These are phyloP conservation scores for Trypanosoma vivax DNA, from an alignment of 208 protist genomes.

Conservation along the genomic window DNA sequence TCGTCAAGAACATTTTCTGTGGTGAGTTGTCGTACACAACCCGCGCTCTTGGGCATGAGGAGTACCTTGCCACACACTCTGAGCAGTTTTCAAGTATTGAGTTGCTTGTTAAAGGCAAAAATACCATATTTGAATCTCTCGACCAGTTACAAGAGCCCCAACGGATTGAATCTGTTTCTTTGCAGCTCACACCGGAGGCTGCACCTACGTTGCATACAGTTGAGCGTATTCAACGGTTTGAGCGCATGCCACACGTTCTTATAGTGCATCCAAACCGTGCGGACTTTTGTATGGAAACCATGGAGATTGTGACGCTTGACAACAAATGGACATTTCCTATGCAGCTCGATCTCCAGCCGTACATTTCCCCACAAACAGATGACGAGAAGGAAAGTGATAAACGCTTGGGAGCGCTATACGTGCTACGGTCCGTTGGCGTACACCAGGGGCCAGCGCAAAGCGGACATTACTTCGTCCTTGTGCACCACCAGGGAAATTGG, in stretches of 20 bases:
- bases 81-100: constrained; percentile 87
- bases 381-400: constrained; percentile 22
- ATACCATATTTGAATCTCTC: constrained; percentile 72
- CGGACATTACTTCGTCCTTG: constrained; percentile 89
- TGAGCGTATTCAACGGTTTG: constrained; percentile 66
- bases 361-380: constrained; percentile 36
- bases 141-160: constrained; percentile 52
- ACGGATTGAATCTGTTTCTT: constrained; percentile 77
- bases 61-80: constrained; percentile 57
- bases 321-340: constrained; percentile 71
- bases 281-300: constrained; percentile 73
- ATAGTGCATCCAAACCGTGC: constrained; percentile 88
- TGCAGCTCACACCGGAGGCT: constrained; percentile 47
- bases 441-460: constrained; percentile 68
- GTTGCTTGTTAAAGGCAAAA: constrained; percentile 77
- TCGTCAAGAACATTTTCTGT: constrained; percentile 73
- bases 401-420: constrained; percentile 36
- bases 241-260: constrained; percentile 78
- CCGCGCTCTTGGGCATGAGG: constrained; percentile 48
- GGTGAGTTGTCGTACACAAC: constrained; percentile 71
- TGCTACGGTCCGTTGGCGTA: constrained; percentile 75
- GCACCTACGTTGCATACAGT: constrained; percentile 49
- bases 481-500: constrained; percentile 57
- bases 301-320: constrained; percentile 68
- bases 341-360: constrained; percentile 48